Evolutionary conservation across 768 basidiomycete species (phyloP), one percentile per base, ranked within the genome.

Genomic region (Kwoniella mangroviensis): DNA sequence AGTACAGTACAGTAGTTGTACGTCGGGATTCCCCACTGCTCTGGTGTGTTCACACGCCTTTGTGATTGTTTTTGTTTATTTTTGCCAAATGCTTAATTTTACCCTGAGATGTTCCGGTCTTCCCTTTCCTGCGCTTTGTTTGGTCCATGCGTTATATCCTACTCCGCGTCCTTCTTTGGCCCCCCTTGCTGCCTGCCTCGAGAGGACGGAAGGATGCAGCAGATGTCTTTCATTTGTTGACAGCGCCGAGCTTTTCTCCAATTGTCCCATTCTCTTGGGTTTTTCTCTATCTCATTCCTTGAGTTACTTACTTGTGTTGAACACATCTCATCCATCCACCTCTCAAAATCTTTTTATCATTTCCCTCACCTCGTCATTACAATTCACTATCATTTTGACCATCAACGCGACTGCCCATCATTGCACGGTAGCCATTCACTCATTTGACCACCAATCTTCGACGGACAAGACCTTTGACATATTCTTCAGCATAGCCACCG

Each of bases 51-150:
- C n/a, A n/a, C n/a, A n/a, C n/a, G 45, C 45, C 45, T 49, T 17
- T 49, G 45, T 15, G 12, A 49, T 49, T 49, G 45, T 49, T 49
- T 49, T 13, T 49, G 12, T 49, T 13, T 49, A 19, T 49, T 17
- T 17, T 49, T 19, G 12, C 15, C 19, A 49, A 45, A 49, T 49
- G 45, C 45, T 49, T 49, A 49, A 15, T 49, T 24, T 54, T 54
- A 54, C 53, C 53, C 53, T 54, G 53, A 54, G 12, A 54, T 21
- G 53, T 21, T 54, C 21, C 24, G 53, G n/a, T 54, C 21, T 22
- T n/a, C 53, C 24, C 24, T 54, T 54, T 54, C 24, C 53, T 22
- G 15, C 21, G 54, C 28, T 28, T 58, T 58, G 56, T 58, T 58
- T 58, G 56, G 56, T 58, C 56, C 56, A 17, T 40, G n/a, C 17